phyloP scores from a whole-genome alignment of 768 basidiomycete species.

The Termitomyces sp. region DNA sequence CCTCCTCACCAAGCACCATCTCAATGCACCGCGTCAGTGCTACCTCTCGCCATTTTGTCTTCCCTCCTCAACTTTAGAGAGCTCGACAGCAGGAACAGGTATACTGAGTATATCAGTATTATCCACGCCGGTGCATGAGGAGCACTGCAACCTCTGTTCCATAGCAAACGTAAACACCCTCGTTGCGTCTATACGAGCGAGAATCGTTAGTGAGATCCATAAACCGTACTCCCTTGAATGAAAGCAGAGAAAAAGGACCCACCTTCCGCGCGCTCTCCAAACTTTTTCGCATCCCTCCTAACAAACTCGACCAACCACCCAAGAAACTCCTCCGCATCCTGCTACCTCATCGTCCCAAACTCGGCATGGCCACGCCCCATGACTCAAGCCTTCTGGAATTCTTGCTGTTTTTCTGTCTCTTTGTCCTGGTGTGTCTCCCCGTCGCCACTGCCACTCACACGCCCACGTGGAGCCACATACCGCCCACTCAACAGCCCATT shows the following conservation, averaged over 20 bases:
- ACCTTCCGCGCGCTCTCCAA: neutral
- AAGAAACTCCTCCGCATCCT: constrained; percentile 96
- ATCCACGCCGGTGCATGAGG: constrained; percentile 71
- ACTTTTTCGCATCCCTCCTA: constrained; percentile 48
- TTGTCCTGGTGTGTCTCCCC: constrained; percentile 26
- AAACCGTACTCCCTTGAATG: too few species aligned
- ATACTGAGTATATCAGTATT: constrained; percentile 76
- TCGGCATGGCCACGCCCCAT: constrained; percentile 92
- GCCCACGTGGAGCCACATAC: constrained; percentile 66
- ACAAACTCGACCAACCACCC: constrained; percentile 74
- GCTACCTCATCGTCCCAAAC: constrained; percentile 95
- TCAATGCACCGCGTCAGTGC: constrained; percentile 61
- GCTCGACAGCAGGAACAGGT: constrained; percentile 56
- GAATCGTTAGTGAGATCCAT: too few species aligned
- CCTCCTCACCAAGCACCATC: constrained; percentile 55
- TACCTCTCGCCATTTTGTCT: constrained; percentile 63
- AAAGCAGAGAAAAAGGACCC: too few species aligned
- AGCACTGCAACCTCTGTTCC: constrained; percentile 87
- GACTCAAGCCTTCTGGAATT: constrained; percentile 87
- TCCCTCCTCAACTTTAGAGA: constrained; percentile 39
- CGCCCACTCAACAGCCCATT: constrained; percentile 93
- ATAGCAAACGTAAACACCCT: constrained; percentile 73
- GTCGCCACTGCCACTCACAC: neutral
- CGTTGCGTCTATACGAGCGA: constrained; percentile 56
- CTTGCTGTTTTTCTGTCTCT: constrained; percentile 33